Base-by-base conservation (phyloP, 2,329 filamentous ascomycete genomes). In the Fusarium sp. region DNA sequence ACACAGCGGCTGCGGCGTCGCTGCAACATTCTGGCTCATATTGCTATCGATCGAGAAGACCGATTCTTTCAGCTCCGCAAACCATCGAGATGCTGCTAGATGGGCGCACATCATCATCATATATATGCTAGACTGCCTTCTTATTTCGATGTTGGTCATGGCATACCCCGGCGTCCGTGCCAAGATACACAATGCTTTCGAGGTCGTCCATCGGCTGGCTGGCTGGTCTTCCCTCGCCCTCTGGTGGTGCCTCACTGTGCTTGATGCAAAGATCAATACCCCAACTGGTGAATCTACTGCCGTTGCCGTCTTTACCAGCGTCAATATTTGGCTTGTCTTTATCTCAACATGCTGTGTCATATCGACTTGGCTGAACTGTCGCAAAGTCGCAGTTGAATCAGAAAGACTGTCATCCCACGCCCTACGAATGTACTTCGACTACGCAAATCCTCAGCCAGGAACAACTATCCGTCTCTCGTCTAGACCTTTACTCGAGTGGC, bases 331-430 rank as follows among this genome's bases (percentile, higher is more conserved):
- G 89, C 86, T 90, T 66, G 81, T 94, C 10, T 68, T 86, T 26
- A 73, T 86, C 42, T 87, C 89, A 33, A 92, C 91, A 3, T 68
- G 83, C 22, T 84, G 88, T 60, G 84, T 94, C 56, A 79, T 90
- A 42, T 87, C 90, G 50, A 90, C 92, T 6, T 95, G 92, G 91
- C 75, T 90, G 0, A 83, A 87, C 53, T 86, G 94, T 18, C 87
- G 91, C 39, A 88, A 87, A 66, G 86, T 91, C 53, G 78, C 81
- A 6, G 89, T 94, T 63, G 80, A 84, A 17, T 82, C 89, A 4
- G 88, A 92, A 72, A 79, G 83, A 6, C 86, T 94, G 7, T 94
- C 92, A 0, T 75, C 83, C 6, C 91, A 94, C 78, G 92, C 91
- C 18, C 80, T 91, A 24, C 86, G 89, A 26, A 85, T 95, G n/a